Evolutionary conservation across 2,329 filamentous ascomycete genomes (phyloP).

Genomic region (Colletotrichum tabaci): DNA sequence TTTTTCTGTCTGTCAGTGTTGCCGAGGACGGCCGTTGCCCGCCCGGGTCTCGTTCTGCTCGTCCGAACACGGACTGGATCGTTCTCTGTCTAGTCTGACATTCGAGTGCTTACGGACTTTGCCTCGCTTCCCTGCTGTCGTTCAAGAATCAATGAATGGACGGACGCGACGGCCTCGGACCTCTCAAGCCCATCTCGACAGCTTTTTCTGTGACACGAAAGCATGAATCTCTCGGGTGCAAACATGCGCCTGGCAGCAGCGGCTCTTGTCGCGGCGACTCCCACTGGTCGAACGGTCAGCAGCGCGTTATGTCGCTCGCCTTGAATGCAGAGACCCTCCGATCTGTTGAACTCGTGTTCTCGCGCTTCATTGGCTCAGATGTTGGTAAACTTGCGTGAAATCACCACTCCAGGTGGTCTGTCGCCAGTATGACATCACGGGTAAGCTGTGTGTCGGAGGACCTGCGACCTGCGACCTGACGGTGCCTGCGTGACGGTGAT

Average conservation of each 20-base stretch:
- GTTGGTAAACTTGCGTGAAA: neutral
- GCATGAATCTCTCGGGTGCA: constrained; percentile 28
- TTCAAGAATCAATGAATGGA: constrained; percentile 3
- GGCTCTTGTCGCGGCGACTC: neutral
- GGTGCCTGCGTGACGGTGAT: neutral
- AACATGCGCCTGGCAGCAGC: constrained; percentile 12
- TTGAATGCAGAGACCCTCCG: neutral
- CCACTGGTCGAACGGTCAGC: too few relatives aligned
- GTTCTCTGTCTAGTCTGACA: neutral
- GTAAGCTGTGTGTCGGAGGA: neutral
- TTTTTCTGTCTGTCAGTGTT: neutral
- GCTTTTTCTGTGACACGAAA: constrained; percentile 21
- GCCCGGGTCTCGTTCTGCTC: neutral
- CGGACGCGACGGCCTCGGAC: constrained; percentile 13
- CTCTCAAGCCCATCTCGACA: constrained; percentile 13
- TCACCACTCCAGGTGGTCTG: neutral
- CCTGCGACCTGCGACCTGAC: neutral
- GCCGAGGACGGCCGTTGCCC: neutral
- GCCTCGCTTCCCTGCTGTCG: neutral
- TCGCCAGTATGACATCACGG: neutral
- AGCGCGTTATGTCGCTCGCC: neutral
- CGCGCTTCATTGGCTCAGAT: neutral
- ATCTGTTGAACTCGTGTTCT: too few relatives aligned
- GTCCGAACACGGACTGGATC: constrained; percentile 26
- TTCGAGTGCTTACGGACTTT: neutral